These are phyloP conservation scores for Neurospora pannonica DNA, from an alignment of 495 filamentous ascomycete genomes.

Conservation along the genomic window DNA sequence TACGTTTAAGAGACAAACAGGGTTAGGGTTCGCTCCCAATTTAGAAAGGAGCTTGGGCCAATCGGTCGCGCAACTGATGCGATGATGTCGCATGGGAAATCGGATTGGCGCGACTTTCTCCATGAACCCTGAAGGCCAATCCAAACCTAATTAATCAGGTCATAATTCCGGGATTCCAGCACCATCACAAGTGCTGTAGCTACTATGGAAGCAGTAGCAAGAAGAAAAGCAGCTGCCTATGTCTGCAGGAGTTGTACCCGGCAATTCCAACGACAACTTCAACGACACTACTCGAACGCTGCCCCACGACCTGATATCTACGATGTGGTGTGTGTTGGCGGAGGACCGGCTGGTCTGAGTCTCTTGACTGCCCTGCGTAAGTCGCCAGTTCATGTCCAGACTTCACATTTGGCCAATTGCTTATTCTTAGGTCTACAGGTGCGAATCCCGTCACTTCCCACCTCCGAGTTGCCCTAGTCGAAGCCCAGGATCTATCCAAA, in stretches of 20 bases:
- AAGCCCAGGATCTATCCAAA: constrained; percentile 72
- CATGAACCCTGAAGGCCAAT: not conserved
- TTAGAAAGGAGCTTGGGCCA: not conserved
- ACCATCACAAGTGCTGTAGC: not conserved
- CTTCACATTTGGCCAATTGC: constrained; percentile 3
- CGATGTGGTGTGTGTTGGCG: constrained; percentile 92
- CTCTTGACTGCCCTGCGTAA: constrained; percentile 78
- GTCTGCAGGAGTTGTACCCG: constrained; percentile 39
- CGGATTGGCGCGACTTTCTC: not conserved
- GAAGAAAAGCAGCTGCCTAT: constrained; percentile 17
- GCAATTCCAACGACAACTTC: constrained; percentile 18
- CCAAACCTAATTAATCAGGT: not conserved
- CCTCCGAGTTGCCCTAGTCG: constrained; percentile 80
- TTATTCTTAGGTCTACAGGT: constrained; percentile 21
- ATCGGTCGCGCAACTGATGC: not conserved
- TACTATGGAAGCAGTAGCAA: constrained; percentile 16
- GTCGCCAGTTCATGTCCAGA: constrained; percentile 10
- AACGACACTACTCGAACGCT: constrained; percentile 30
- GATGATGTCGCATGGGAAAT: not conserved
- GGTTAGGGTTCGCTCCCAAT: not conserved
- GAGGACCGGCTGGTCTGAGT: constrained; percentile 89
- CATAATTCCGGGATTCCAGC: not conserved
- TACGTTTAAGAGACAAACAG: not conserved
- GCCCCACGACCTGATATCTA: constrained; percentile 53
- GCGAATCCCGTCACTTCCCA: constrained; percentile 63